Base-by-base conservation (phyloP, 257 asterid species). In the Gentiana dahurica region DNA sequence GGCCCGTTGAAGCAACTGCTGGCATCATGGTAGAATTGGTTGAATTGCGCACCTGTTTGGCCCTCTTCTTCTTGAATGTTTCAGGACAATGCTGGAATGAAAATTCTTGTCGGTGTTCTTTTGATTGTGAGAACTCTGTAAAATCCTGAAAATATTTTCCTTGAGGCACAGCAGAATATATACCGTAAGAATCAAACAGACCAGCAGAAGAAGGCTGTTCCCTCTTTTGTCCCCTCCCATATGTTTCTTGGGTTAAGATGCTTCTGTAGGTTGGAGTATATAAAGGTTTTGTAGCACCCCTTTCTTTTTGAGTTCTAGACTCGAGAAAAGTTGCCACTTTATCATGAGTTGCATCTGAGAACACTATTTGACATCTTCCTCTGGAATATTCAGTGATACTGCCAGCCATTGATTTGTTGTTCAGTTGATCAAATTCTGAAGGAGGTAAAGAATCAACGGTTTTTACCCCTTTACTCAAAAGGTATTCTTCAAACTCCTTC, bases 281-380 rank as follows among this genome's bases (percentile, higher is more conserved):
- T 5, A 41, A 10, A 5, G 46, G 6, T 41, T 10, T 41, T 10
- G 8, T 41, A 41, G 46, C 8, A 10, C 46, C 6, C 46, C 1
- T 7, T 1, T 7, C 9, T 5, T 41, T 41, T 41, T 7, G 6
- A 41, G 46, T 60, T 64, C 50, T 63, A 5, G 46, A 5, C 2
- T 41, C 9, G 9, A 41, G 6, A 41, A 41, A 3, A 5, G 9
- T 41, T 53, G 58, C 78, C 74, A 75, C 90, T 78, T 86, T 79
- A 57, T 84, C 93, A 34, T 73, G 88, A 54, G 91, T 81, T 53
- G 56, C 73, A 51, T 86, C 83, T 3, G 94, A 86, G 81, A 78
- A 81, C 57, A 79, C 69, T 67, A 85, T 75, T 63, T 76, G 84
- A 59, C 87, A 79, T 68, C 82, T 86, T 57, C 86, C 86, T 72